phyloP scores from a whole-genome alignment of 106 monocot species.

The Ottelia alismoides region DNA sequence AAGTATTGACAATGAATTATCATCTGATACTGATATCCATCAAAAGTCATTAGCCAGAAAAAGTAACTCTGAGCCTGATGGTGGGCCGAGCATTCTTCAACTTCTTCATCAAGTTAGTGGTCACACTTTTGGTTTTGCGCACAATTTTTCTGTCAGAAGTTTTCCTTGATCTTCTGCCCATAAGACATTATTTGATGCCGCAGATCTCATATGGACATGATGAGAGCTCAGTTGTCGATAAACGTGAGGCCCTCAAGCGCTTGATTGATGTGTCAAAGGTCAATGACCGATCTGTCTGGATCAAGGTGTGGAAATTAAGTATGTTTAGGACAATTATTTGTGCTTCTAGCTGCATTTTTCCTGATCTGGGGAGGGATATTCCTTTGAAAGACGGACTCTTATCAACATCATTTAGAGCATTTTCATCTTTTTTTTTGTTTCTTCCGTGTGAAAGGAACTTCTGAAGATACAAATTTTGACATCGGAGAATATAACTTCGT shows the following conservation, averaged over 20 bases:
- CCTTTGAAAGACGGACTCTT: no score
- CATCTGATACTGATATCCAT: constrained; percentile 19
- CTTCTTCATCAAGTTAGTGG: constrained; percentile 79
- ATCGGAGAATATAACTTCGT: no score
- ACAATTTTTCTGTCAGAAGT: not conserved
- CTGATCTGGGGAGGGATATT: no score
- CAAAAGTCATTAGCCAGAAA: constrained; percentile 29
- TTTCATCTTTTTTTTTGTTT: no score
- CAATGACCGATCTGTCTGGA: constrained; percentile 80
- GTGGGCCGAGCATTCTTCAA: constrained; percentile 74
- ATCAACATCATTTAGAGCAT: no score
- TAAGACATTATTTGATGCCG: not conserved
- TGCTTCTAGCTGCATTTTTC: not conserved
- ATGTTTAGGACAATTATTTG: not conserved
- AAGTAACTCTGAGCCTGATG: constrained; percentile 25
- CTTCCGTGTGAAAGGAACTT: no score
- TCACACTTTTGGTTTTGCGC: no score
- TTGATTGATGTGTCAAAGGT: constrained; percentile 53
- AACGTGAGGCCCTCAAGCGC: constrained; percentile 60
- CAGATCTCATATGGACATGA: constrained; percentile 67
- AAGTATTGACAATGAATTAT: constrained; percentile 17
- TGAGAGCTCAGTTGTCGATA: constrained; percentile 36
- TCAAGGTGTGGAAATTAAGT: constrained; percentile 41
- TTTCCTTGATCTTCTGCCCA: not conserved
- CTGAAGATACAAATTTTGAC: no score